Evolutionary conservation across 495 filamentous ascomycete species (phyloP), one percentile per base, ranked within the genome.

Genomic region (Penicillium angulare): DNA sequence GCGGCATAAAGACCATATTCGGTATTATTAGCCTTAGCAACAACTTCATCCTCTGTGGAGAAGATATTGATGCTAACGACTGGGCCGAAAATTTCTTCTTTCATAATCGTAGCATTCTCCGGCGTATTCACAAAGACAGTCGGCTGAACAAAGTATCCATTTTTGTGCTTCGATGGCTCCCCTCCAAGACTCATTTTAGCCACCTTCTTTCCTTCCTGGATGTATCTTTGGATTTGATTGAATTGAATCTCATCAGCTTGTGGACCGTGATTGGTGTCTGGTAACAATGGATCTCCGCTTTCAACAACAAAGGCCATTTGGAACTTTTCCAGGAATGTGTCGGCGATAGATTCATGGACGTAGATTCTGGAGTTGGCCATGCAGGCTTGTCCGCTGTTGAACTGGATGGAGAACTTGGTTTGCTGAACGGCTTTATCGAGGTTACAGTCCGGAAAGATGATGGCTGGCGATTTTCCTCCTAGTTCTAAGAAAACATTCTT

Each of bases 181-280:
- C 35, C 51, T 3, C 65, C 42, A 15, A 63, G 10, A 1, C 32
- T 20, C 22, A 61, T 46, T 12, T 51, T 57, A 12, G 89, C 91
- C 36, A 76, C 79, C 53, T 83, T 78, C 77, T 88, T 89, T 43
- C 90, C 91, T 43, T 77, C 66, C 55, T 92, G 74, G 62, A 96
- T 95, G 72, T 92, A 95, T 54, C 78, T 75, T 85, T 95, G 92
- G 71, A 96, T 86, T 41, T 87, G 83, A 65, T 95, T 87, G 59
- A 81, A 95, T 66, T 95, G 91, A 2, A 89, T 60, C 66, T 92
- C 75, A 22, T 87, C 90, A 48, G 92, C 86, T 64, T 95, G 90
- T 10, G 91, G 91, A 33, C 91, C 91, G 69, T 92, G 90, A 83
- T 91, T 91, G 16, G 89, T 95, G 34, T 84, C 76, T 23, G 77